Evolutionary conservation across 106 monocot genomes (phyloP).

Genomic region (Iris macrosiphon): DNA sequence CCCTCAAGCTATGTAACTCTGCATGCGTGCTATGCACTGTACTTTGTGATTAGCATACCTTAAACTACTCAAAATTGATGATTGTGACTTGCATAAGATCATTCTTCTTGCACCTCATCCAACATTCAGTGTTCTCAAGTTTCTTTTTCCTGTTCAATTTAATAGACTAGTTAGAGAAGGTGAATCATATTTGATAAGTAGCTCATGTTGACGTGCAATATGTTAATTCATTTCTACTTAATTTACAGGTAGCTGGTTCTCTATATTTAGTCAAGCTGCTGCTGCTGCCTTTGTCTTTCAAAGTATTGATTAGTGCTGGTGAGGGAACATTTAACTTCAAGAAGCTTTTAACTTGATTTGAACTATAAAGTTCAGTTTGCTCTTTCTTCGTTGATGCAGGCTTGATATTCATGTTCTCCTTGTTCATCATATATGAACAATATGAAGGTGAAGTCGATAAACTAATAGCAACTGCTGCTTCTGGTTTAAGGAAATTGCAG

Average conservation of each 20-base stretch:
- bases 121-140: too few species aligned
- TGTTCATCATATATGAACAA: constrained; percentile 86
- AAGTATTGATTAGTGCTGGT: constrained; percentile 53
- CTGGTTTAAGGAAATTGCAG: constrained; percentile 16
- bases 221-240: background rate
- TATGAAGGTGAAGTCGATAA: constrained; percentile 66
- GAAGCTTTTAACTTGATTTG: background rate
- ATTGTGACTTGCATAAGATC: too few species aligned
- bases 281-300: constrained; percentile 24
- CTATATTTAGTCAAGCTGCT: constrained; percentile 49
- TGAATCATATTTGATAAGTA: background rate
- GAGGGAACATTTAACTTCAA: constrained; percentile 4
- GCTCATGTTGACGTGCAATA: background rate
- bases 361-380: background rate
- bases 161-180: background rate
- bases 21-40: too few species aligned
- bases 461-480: constrained; percentile 16
- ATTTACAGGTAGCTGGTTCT: constrained; percentile 33
- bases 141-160: too few species aligned
- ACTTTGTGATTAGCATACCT: too few species aligned
- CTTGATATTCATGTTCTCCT: constrained; percentile 44
- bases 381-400: constrained; percentile 35
- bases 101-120: too few species aligned
- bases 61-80: too few species aligned
- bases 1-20: too few species aligned